Base-by-base conservation (phyloP, 345 rosid genomes). In the Populus simonii region DNA sequence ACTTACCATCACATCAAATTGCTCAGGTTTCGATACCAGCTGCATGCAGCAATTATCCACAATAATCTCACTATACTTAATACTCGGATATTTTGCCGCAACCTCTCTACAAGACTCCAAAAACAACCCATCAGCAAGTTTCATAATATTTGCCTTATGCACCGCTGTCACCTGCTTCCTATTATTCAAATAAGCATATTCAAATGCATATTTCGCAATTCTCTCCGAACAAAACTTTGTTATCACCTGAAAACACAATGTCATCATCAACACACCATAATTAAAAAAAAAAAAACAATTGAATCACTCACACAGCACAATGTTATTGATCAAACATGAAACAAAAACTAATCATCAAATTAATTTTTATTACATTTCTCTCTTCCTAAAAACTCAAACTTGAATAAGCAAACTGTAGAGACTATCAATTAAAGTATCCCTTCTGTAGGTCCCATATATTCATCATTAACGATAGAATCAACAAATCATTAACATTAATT, bases 31-130 rank as follows among this genome's bases (percentile, higher is more conserved):
- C 3, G 98, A 90, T 47, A 95, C 99, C 73, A 95, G 99, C 83
- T 95, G 98, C 98, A 93, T 94, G 84, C 98, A 94, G 76, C 97
- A 94, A 75, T 94, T 94, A 77, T 93, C 99, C 71, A 96, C 98
- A n/a, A 96, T 93, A 1, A 96, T 88, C 74, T 96, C 99, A 38
- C 83, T 91, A 85, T 96, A 96, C 38, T 86, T 85, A 80, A 96
- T 96, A 59, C 94, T 93, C 0, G 98, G 90, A 82, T 96, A 96
- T 7, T 83, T 82, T 45, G 87, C 86, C 18, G 99, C 94, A 75
- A 96, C 94, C 80, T 93, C 98, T 73, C 97, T 89, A 73, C 99
- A 96, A 59, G 98, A 96, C 76, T 96, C 98, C 23, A 96, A 85
- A 87, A 96, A 96, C 72, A 96, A 83, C 15, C 99, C 99, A 87